These are phyloP conservation scores for Pseudogymnoascus sp. DNA, from an alignment of 2,329 filamentous ascomycete genomes.

Conservation along the genomic window DNA sequence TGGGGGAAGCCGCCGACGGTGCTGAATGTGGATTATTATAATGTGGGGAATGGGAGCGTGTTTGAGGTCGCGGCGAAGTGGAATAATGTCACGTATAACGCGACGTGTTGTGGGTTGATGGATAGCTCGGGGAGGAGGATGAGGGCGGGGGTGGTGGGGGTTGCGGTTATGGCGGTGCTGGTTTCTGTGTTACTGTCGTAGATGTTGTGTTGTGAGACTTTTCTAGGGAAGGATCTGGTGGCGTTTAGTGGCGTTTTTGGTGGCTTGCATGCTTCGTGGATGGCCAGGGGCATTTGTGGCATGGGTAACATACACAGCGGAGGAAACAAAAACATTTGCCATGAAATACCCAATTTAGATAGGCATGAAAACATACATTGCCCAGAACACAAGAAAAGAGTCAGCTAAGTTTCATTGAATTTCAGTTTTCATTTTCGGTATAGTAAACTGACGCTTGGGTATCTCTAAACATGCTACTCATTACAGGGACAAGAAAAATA, in stretches of 20 bases:
- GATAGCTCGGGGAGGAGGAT: constrained; percentile 21
- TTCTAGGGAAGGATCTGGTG: neutral
- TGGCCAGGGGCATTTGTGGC: neutral
- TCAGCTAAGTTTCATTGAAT: neutral
- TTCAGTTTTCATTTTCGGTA: neutral
- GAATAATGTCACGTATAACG: constrained; percentile 66
- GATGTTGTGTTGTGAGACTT: neutral
- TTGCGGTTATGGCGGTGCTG: neutral
- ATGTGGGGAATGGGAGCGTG: constrained; percentile 59
- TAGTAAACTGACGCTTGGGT: neutral
- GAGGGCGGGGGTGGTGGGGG: neutral
- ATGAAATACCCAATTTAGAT: constrained; percentile 2
- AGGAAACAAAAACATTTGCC: neutral
- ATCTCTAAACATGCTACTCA: neutral
- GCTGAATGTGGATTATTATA: constrained; percentile 80
- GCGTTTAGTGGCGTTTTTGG: constrained; percentile 7
- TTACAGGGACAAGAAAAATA: neutral
- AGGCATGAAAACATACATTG: neutral
- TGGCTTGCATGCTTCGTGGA: neutral
- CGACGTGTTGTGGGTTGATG: constrained; percentile 48
- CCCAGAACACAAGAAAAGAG: neutral
- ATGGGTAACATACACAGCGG: neutral
- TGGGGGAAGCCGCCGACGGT: constrained; percentile 70
- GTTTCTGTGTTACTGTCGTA: neutral
- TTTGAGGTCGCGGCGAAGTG: constrained; percentile 64